phyloP scores from a whole-genome alignment of 768 basidiomycete genomes.

The Pleurotus tuoliensis region DNA sequence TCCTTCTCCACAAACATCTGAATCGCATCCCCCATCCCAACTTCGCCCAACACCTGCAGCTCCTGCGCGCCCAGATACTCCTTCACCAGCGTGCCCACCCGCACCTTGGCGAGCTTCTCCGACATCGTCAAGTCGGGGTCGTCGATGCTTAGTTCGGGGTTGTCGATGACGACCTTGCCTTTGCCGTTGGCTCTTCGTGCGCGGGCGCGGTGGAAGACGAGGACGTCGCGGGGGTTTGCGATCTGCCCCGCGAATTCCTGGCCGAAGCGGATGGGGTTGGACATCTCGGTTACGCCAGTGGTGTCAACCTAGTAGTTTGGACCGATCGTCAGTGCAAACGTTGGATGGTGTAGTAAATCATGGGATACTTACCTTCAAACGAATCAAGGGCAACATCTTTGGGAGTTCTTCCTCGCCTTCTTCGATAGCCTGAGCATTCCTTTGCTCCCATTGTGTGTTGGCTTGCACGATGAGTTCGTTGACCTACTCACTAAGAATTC shows the following conservation, averaged over 20 bases:
- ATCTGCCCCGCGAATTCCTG: conserved; percentile 89
- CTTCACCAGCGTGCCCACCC: conserved; percentile 85
- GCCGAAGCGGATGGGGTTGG: conserved; percentile 95
- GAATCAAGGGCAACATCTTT: conserved; percentile 81
- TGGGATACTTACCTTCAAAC: conserved; percentile 59
- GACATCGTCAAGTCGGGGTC: conserved; percentile 54
- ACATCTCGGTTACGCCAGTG: conserved; percentile 85
- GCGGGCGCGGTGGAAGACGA: conserved; percentile 72
- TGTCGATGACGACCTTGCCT: conserved; percentile 64
- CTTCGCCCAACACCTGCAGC: conserved; percentile 85
- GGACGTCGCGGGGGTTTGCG: conserved; percentile 92
- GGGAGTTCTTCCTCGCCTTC: conserved; percentile 60
- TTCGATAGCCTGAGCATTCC: conserved; percentile 56
- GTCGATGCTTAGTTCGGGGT: conserved; percentile 80
- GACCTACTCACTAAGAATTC: conserved; percentile 42
- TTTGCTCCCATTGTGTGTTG: conserved; percentile 72
- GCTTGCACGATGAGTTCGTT: conserved; percentile 77
- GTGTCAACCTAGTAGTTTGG: conserved; percentile 67
- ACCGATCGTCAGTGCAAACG: neutral
- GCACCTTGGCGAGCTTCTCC: conserved; percentile 78
- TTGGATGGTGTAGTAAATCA: neutral
- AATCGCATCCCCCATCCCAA: conserved; percentile 91
- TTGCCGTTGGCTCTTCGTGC: conserved; percentile 58
- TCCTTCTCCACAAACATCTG: conserved; percentile 97
- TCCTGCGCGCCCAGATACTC: conserved; percentile 93